Percentiles rank a stretch among this genome's conserved stretches.
Conservation (phyloP, 2,329 filamentous ascomycete species). For the Colletotrichum theobromicola region DNA sequence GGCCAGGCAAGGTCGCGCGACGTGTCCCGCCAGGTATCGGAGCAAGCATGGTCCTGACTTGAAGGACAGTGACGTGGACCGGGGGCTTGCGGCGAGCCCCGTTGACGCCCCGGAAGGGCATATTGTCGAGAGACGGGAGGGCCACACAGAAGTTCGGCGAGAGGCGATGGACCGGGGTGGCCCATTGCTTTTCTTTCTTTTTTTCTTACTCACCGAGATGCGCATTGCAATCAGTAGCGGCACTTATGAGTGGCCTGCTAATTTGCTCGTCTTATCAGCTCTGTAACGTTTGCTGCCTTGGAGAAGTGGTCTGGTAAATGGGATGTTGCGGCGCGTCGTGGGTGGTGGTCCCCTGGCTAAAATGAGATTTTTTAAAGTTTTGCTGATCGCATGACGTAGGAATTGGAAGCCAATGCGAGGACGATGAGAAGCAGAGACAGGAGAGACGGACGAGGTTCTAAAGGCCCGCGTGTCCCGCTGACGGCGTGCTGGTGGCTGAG, state of each 20-base stretch:
- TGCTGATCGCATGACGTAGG: conserved; percentile 6
- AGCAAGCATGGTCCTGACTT: conserved; percentile 4
- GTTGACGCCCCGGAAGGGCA: not conserved
- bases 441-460: not conserved
- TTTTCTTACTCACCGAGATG: not conserved
- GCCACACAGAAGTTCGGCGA: not conserved
- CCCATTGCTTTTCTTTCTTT: not conserved
- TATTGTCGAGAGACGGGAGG: not conserved
- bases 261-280: not conserved
- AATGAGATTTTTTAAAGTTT: not conserved
- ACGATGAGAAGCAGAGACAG: not conserved
- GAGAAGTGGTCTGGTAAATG: not conserved
- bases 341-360: not conserved
- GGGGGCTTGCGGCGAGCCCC: not conserved
- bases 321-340: not conserved
- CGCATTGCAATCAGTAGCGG: not conserved
- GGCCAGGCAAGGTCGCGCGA: not conserved
- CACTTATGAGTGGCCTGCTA: not conserved
- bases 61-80: not conserved
- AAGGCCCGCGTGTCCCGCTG: conserved; percentile 6
- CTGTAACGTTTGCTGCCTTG: not conserved
- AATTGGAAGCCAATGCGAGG: not conserved
- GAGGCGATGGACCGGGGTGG: not conserved
- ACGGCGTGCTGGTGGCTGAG: conserved; percentile 11
- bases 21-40: conserved; percentile 1